Conservation (phyloP, 345 rosid genomes). For the Clausena lansium region DNA sequence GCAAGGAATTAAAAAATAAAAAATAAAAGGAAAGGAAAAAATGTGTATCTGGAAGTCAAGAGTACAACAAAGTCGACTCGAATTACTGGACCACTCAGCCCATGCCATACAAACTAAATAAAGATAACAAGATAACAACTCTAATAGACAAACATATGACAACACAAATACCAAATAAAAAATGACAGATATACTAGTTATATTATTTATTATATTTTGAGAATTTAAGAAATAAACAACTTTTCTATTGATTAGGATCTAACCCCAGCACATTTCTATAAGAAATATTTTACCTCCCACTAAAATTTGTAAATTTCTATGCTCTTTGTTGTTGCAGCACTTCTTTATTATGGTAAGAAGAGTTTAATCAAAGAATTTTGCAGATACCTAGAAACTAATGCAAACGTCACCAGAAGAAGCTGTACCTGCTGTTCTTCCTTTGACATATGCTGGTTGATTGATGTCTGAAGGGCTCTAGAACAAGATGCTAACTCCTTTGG, state of each 20-base stretch:
- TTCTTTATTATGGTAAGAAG: neutral
- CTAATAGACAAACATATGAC: neutral
- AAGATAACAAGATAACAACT: neutral
- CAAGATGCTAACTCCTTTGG: slow-evolving; percentile 61
- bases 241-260: neutral
- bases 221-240: neutral
- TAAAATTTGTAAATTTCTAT: neutral
- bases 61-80: neutral
- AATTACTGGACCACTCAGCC: neutral
- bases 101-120: neutral
- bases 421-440: slow-evolving; percentile 74
- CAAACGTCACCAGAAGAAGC: neutral
- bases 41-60: neutral
- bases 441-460: slow-evolving; percentile 66
- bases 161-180: neutral
- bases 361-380: neutral
- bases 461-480: slow-evolving; percentile 61
- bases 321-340: slow-evolving; percentile 4
- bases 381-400: slow-evolving; percentile 4
- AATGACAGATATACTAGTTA: neutral
- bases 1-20: neutral
- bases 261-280: neutral
- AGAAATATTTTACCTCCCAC: neutral
- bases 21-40: neutral
- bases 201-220: neutral